phyloP scores from a whole-genome alignment of 495 filamentous ascomycete species.

The Beverwykella pulmonaria region DNA sequence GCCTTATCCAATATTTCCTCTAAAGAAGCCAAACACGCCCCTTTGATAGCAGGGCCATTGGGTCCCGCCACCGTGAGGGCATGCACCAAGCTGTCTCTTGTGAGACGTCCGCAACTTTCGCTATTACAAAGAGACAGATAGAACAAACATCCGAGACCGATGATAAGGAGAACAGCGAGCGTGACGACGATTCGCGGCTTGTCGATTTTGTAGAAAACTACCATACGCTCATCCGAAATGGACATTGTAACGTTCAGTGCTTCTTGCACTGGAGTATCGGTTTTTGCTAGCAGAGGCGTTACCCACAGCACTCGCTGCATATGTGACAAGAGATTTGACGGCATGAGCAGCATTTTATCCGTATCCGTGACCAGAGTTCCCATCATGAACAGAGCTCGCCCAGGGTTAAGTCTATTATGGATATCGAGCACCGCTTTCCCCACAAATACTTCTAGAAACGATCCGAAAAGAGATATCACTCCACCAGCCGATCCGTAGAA shows the following conservation, averaged over 20 bases:
- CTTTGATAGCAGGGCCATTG: not conserved
- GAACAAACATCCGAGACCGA: not conserved
- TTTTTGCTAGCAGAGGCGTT: not conserved
- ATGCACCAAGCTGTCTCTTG: not conserved
- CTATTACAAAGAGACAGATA: not conserved
- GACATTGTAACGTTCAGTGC: not conserved
- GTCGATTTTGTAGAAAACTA: not conserved
- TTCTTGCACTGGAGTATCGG: no score
- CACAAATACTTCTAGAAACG: not conserved
- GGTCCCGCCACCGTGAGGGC: not conserved
- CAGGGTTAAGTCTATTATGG: not conserved
- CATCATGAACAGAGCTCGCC: not conserved
- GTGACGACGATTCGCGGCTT: not conserved
- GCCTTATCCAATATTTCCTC: not conserved
- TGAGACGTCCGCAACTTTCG: not conserved
- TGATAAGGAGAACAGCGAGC: not conserved
- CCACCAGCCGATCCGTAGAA: not conserved
- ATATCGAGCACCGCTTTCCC: not conserved
- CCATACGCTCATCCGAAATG: not conserved
- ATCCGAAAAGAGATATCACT: no score
- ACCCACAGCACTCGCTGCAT: not conserved
- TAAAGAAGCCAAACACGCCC: not conserved
- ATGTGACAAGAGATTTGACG: not conserved
- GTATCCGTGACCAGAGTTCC: not conserved
- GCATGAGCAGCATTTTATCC: not conserved